phyloP scores from a whole-genome alignment of 108 stramenopile genomes.

The Heterococcus sp. region DNA sequence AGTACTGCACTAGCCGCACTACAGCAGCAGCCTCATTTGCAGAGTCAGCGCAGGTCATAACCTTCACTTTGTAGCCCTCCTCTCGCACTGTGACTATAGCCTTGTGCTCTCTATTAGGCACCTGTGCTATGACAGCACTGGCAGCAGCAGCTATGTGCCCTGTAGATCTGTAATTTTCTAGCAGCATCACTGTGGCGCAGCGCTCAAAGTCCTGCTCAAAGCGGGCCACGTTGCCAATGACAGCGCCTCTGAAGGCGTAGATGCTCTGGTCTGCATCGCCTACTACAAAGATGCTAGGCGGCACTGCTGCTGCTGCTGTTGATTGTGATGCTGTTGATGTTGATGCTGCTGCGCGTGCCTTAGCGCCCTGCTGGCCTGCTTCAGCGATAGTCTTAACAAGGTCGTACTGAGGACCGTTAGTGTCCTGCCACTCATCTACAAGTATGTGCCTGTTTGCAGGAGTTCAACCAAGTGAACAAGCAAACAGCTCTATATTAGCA shows the following conservation, averaged over 20 bases:
- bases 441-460: neutral
- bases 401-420: slow-evolving; percentile 37
- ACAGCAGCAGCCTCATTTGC: slow-evolving; percentile 17
- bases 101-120: neutral
- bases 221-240: slow-evolving; percentile 10
- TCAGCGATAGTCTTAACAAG: slow-evolving; percentile 8
- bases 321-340: no score
- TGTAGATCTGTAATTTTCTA: slow-evolving; percentile 45
- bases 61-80: slow-evolving; percentile 6
- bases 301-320: neutral
- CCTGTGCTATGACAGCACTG: slow-evolving; percentile 22
- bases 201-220: slow-evolving; percentile 22
- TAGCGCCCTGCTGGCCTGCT: slow-evolving; percentile 1
- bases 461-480: no score
- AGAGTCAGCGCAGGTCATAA: slow-evolving; percentile 9
- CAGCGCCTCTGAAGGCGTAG: slow-evolving; percentile 32
- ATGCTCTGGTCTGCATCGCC: slow-evolving; percentile 42
- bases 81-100: slow-evolving; percentile 4
- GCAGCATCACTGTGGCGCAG: slow-evolving; percentile 5
- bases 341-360: neutral
- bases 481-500: no score
- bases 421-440: slow-evolving; percentile 9
- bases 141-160: slow-evolving; percentile 30
- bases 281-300: slow-evolving; percentile 19
- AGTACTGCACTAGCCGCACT: slow-evolving; percentile 4